A percentile compares a stretch with the other conserved stretches of the same genome.
Conservation (phyloP, 805 yeast species). For the Saccharomycopsis olivae region DNA sequence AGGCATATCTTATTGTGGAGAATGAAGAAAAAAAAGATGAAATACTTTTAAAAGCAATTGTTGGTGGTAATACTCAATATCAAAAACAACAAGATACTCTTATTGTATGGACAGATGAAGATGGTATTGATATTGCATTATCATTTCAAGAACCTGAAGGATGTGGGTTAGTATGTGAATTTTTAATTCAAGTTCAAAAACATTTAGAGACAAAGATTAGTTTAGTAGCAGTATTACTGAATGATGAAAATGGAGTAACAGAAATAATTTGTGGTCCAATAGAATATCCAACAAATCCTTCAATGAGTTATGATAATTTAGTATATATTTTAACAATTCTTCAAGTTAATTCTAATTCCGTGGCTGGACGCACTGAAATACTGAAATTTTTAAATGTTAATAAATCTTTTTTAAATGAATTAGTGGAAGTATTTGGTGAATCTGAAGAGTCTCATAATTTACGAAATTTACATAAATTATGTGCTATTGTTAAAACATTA, state of each 20-base stretch:
- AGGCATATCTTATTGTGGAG: conserved; percentile 59
- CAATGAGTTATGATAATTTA: conserved; percentile 34
- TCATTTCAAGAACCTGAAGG: conserved; percentile 91
- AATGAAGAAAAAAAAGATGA: conserved; percentile 56
- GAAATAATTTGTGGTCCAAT: conserved; percentile 79
- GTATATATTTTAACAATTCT: conserved; percentile 44
- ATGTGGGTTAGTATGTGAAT: conserved; percentile 74
- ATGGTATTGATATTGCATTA: conserved; percentile 65
- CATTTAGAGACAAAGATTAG: conserved; percentile 55
- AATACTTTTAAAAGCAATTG: conserved; percentile 47
- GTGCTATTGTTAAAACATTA: conserved; percentile 63
- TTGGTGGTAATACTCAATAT: conserved; percentile 72
- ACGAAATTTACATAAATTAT: conserved; percentile 50
- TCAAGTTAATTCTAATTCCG: conserved; percentile 50
- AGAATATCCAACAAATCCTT: conserved; percentile 50
- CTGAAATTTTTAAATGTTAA: conserved; percentile 43
- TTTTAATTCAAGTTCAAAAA: conserved; percentile 58
- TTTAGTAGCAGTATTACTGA: conserved; percentile 47
- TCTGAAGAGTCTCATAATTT: conserved; percentile 45
- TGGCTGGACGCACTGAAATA: conserved; percentile 51
- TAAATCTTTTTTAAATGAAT: conserved; percentile 36
- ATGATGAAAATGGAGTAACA: conserved; percentile 38
- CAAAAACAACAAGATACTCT: conserved; percentile 92
- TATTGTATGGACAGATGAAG: conserved; percentile 83
- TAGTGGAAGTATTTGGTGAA: conserved; percentile 41